Evolutionary conservation across 441 rosid species (phyloP), one percentile per base, ranked within the genome.

Genomic region (Populus hybrid): DNA sequence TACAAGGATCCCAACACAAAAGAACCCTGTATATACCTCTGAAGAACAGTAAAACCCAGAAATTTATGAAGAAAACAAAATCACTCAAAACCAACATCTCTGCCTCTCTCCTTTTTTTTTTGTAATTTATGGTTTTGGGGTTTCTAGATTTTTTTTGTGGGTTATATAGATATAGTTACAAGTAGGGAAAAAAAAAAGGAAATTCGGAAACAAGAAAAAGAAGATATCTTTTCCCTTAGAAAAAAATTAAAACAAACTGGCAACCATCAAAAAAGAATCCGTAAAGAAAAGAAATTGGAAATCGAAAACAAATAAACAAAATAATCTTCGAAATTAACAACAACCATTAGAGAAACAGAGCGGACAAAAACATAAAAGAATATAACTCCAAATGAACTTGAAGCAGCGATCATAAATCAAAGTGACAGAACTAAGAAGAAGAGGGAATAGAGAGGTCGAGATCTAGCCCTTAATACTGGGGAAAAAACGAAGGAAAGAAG

Each of bases 51-150:
- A 23, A 64, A 64, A 74, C 71, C 73, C 75, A 74, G 74, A 77
- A 69, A 50, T 74, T 45, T 7, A 68, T 59, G 45, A 24, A 20
- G 45, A 20, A 33, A 67, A 71, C n/a, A 36, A 7, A 2, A 8
- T 70, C 50, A 64, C 64, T 38, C 64, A 35, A 71, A 50, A 28
- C 28, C 50, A 70, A 29, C 66, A 50, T 31, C 64, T 74, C 67
- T 68, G 74, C 69, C 56, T 50, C 64, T 33, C 36, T 35, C 4
- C 3, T 66, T 31, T 0, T 29, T 38, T 50, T 12, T 66, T 42
- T 76, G 67, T 68, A 31, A 75, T 76, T 78, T 78, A 74, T 74
- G 80, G 64, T 10, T 73, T 70, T 71, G 75, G 45, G 42, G 63
- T 71, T 71, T 64, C 6, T 40, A 31, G 67, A 33, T 40, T 42